A percentile compares a stretch with the other conserved stretches of the same genome.
These are phyloP conservation scores for Fulvia fulva DNA, from an alignment of 2,329 filamentous ascomycete species.

Conservation along the genomic window DNA sequence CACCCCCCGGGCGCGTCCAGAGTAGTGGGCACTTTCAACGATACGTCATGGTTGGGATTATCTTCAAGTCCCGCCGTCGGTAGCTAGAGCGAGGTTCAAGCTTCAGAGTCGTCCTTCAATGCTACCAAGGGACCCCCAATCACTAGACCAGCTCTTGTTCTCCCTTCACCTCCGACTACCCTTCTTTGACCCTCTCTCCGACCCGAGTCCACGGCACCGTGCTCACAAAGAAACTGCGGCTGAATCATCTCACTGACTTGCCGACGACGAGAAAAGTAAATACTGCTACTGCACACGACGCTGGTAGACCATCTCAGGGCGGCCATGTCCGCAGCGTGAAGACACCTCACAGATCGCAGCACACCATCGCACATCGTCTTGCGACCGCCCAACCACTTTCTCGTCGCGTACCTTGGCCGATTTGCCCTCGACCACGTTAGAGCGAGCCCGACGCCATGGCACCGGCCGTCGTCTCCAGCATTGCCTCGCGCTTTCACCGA, in stretches of 20 bases:
- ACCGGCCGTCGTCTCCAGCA: conserved; percentile 33
- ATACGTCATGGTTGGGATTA: neutral
- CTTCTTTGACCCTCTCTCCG: neutral
- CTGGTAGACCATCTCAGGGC: neutral
- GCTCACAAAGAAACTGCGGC: neutral
- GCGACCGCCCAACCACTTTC: neutral
- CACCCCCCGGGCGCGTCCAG: no score
- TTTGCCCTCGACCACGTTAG: no score
- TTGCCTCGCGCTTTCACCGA: conserved; percentile 35
- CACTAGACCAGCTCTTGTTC: no score
- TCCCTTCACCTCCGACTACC: neutral
- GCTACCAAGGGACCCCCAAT: neutral
- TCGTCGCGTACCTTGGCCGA: neutral
- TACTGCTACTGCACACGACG: neutral
- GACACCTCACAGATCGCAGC: neutral
- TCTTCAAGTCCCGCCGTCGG: neutral
- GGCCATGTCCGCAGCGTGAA: neutral
- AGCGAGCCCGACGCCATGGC: conserved; percentile 24
- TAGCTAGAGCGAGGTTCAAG: neutral
- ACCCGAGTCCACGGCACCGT: neutral
- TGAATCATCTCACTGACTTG: neutral
- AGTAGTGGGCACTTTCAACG: neutral
- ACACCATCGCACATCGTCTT: neutral
- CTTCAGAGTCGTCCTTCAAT: neutral
- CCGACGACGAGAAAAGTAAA: neutral